phyloP scores from a whole-genome alignment of 106 monocot species.

The Narthecium ossifragum region DNA sequence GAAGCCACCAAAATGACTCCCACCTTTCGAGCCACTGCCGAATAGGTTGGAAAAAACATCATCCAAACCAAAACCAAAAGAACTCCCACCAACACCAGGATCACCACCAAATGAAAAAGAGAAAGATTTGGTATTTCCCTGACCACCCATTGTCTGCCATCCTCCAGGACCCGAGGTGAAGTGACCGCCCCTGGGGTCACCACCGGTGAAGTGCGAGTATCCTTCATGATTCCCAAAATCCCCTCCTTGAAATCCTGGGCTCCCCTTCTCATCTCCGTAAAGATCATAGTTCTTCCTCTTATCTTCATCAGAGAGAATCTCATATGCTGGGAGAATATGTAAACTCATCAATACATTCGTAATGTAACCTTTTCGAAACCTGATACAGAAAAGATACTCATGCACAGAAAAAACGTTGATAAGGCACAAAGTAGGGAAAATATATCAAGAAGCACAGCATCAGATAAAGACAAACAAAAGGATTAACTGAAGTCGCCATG shows the following conservation, averaged over 20 bases:
- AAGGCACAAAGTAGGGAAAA: background rate
- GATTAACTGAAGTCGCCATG: too few relatives aligned
- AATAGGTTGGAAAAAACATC: constrained; percentile 82
- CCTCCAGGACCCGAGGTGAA: constrained; percentile 44
- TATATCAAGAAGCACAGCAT: background rate
- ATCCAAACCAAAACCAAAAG: constrained; percentile 63
- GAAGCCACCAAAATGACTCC: constrained; percentile 29
- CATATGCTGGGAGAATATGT: constrained; percentile 69
- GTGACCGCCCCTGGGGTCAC: constrained; percentile 35
- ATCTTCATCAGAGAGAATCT: constrained; percentile 92
- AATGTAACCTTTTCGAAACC: too few relatives aligned
- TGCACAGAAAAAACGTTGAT: background rate
- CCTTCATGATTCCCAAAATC: constrained; percentile 66
- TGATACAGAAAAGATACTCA: too few relatives aligned
- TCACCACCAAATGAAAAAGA: constrained; percentile 85
- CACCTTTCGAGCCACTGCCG: constrained; percentile 35
- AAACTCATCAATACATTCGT: too few relatives aligned
- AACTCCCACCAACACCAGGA: constrained; percentile 19
- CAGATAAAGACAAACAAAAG: too few relatives aligned
- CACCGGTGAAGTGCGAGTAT: constrained; percentile 54
- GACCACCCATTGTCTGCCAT: constrained; percentile 55
- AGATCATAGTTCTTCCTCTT: constrained; percentile 97
- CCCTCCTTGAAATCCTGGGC: constrained; percentile 37
- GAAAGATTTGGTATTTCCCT: constrained; percentile 54
- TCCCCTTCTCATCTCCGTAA: constrained; percentile 78